phyloP scores from a whole-genome alignment of 202 grass and related monocot species.

The Schoenoplectus tabernaemontani region DNA sequence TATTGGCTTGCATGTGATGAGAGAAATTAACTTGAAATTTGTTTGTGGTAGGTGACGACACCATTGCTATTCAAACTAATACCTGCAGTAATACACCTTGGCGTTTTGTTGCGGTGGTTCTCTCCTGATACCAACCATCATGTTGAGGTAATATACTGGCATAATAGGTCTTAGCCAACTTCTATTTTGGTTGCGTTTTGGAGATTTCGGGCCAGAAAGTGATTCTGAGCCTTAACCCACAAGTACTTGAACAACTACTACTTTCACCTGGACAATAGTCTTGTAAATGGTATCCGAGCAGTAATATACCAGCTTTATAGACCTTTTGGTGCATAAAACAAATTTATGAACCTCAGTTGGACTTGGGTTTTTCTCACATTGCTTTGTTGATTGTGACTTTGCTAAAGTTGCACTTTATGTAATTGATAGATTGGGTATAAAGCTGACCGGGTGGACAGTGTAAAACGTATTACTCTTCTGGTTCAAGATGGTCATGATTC shows the following conservation, averaged over 20 bases:
- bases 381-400: neutral
- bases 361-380: neutral
- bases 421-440: slow-evolving; percentile 75
- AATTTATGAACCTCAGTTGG: neutral
- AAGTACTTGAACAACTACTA: neutral
- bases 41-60: slow-evolving; percentile 74
- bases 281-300: neutral
- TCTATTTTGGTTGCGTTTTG: too few species aligned
- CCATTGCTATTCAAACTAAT: slow-evolving; percentile 98
- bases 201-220: slow-evolving; percentile 8
- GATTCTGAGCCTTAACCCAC: slow-evolving; percentile 19
- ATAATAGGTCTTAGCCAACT: slow-evolving; percentile 27
- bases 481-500: slow-evolving; percentile 83
- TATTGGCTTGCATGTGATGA: neutral
- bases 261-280: neutral
- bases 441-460: slow-evolving; percentile 69
- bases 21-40: neutral
- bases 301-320: neutral
- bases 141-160: slow-evolving; percentile 56
- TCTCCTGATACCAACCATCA: slow-evolving; percentile 67
- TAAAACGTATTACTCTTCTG: slow-evolving; percentile 81
- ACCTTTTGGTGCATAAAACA: neutral
- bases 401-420: neutral
- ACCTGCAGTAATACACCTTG: slow-evolving; percentile 89
- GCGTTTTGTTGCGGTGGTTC: slow-evolving; percentile 93